These are phyloP conservation scores for Westerdykella ornata DNA, from an alignment of 2,329 filamentous ascomycete species.

Conservation along the genomic window DNA sequence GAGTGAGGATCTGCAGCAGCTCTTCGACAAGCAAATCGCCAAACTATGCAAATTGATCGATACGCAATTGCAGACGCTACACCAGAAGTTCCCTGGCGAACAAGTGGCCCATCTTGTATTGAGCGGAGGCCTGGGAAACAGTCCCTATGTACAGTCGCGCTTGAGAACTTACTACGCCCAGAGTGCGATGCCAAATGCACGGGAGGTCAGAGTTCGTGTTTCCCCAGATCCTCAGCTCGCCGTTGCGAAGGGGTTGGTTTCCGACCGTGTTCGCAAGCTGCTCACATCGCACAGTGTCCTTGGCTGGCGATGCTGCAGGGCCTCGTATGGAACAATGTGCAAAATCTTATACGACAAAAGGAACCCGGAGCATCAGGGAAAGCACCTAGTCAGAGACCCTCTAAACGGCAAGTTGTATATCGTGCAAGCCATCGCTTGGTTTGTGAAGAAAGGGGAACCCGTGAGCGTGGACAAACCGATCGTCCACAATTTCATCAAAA, in stretches of 20 bases:
- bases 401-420: slow-evolving; percentile 34
- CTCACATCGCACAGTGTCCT: slow-evolving; percentile 41
- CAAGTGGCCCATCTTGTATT: slow-evolving; percentile 36
- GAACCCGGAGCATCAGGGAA: slow-evolving; percentile 26
- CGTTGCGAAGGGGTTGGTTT: slow-evolving; percentile 49
- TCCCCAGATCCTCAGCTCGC: slow-evolving; percentile 50
- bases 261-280: slow-evolving; percentile 47
- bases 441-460: slow-evolving; percentile 33
- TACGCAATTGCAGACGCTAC: slow-evolving; percentile 25
- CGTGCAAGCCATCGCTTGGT: slow-evolving; percentile 34
- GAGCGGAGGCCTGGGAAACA: slow-evolving; percentile 41
- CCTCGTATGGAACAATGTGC: slow-evolving; percentile 35
- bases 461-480: slow-evolving; percentile 30
- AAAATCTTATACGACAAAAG: slow-evolving; percentile 33
- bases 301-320: slow-evolving; percentile 34
- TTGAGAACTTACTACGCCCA: slow-evolving; percentile 31
- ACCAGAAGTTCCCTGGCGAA: slow-evolving; percentile 23
- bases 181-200: slow-evolving; percentile 18
- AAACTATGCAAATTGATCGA: slow-evolving; percentile 35
- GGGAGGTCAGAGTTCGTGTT: slow-evolving; percentile 25
- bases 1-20: slow-evolving; percentile 24
- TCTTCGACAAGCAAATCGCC: slow-evolving; percentile 35
- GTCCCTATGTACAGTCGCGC: slow-evolving; percentile 36
- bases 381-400: slow-evolving; percentile 21
- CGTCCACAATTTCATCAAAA: slow-evolving; percentile 30